These are phyloP conservation scores for Funneliformis geosporum DNA, from an alignment of 192 early-diverging fungal species.

Conservation along the genomic window DNA sequence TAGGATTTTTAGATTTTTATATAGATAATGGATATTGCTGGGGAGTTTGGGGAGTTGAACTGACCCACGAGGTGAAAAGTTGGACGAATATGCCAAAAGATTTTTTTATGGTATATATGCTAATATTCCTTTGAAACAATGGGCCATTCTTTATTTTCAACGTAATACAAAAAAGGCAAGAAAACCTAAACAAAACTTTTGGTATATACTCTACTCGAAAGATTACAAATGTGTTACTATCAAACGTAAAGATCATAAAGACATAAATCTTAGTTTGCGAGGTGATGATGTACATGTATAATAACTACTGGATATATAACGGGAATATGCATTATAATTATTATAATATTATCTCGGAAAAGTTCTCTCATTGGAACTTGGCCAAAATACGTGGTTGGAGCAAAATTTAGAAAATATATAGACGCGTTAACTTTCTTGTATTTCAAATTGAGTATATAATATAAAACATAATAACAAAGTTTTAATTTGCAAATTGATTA, in stretches of 20 bases:
- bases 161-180: slow-evolving; percentile 9
- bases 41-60: slow-evolving; percentile 33
- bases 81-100: slow-evolving; percentile 13
- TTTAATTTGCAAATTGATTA: no score
- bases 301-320: background rate
- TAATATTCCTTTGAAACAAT: slow-evolving; percentile 18
- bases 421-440: no score
- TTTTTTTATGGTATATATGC: slow-evolving; percentile 18
- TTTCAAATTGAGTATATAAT: no score
- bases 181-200: background rate
- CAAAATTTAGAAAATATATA: no score
- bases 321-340: no score
- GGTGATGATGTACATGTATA: background rate
- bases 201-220: slow-evolving; percentile 21
- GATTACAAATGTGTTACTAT: slow-evolving; percentile 13
- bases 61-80: background rate
- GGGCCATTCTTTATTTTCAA: slow-evolving; percentile 30
- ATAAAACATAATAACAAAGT: no score
- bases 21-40: slow-evolving; percentile 12
- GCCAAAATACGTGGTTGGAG: no score
- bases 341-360: no score
- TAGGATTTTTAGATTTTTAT: slow-evolving; percentile 28
- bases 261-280: background rate
- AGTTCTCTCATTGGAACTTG: no score
- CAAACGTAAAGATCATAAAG: background rate